Evolutionary conservation across 192 early-diverging fungal genomes (phyloP), one percentile per base, ranked within the genome.

Genomic region (Dissophora globulifera): DNA sequence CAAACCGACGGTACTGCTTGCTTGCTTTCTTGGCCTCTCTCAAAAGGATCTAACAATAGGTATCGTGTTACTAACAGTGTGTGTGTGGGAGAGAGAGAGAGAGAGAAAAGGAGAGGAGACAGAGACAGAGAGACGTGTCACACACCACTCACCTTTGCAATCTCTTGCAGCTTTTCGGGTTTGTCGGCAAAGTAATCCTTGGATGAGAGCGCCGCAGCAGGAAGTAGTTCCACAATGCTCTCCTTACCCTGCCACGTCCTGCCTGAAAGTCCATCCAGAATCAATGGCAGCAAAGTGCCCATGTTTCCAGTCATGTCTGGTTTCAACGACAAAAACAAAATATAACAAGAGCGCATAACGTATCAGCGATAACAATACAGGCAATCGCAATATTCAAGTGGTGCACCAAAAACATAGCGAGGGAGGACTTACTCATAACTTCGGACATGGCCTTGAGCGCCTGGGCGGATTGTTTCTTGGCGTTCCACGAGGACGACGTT

Each of bases 191-290:
- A 85, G 66, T 78, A 89, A 0, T 56, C 78, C 23, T 85, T 85
- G 50, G 86, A 79, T 7, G 83, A 86, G 4, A 91, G 66, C 15
- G 84, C 68, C 0, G 92, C 47, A 13, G 78, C 74, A 9, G 80
- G 81, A 46, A 93, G 79, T 2, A 89, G 83, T 35, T 89, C 86
- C 3, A 94, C 68, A 8, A 95, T 84, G 6, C 70, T 79, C 54
- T 94, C 93, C 69, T 95, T 95, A 35, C 94, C 94, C 4, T 86
- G 87, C 93, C 93, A 95, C 1, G 91, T 91, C 38, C 94, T 69
- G 6, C 91, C 90, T 0, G 82, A 64, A 0, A 95, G 72, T 0
- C 86, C 83, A 33, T 88, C 79, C 4, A 87, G 56, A 50, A 95
- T 68, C 33, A 93, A 29, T n/a, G 86, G 83, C 22, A 95, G 52